These are phyloP conservation scores for Russula sp. DNA, from an alignment of 768 basidiomycete genomes.

Conservation along the genomic window DNA sequence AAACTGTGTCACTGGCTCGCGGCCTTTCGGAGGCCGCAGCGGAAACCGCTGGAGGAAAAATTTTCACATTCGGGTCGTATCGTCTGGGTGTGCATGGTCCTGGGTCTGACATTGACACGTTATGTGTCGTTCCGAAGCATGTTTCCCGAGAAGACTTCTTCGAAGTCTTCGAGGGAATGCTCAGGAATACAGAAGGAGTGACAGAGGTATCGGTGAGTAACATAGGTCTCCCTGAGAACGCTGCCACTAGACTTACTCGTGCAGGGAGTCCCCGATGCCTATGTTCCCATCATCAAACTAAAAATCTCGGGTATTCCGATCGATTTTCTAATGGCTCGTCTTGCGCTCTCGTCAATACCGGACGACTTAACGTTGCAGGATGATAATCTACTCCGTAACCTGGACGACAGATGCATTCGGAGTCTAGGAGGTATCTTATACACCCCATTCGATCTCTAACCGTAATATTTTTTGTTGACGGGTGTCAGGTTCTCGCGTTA, in stretches of 20 bases:
- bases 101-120: conserved; percentile 94
- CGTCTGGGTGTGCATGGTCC: conserved; percentile 96
- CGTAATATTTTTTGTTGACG: conserved; percentile 7
- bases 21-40: conserved; percentile 89
- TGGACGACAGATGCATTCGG: conserved; percentile 91
- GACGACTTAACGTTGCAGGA: conserved; percentile 87
- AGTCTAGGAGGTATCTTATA: conserved; percentile 75
- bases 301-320: conserved; percentile 89
- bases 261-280: conserved; percentile 94
- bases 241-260: not conserved
- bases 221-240: not conserved
- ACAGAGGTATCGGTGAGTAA: conserved; percentile 73
- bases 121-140: conserved; percentile 95
- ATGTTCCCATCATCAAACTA: conserved; percentile 89
- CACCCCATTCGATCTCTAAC: not conserved
- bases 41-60: conserved; percentile 89
- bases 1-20: conserved; percentile 63
- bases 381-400: conserved; percentile 82
- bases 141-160: conserved; percentile 96
- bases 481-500: conserved; percentile 79
- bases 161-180: conserved; percentile 81
- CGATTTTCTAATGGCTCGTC: conserved; percentile 89
- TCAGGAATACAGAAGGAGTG: conserved; percentile 74
- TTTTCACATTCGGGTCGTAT: conserved; percentile 98
- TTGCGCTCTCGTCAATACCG: conserved; percentile 81